Conservation (phyloP, 352 stramenopile species). For the Pythium sp. region DNA sequence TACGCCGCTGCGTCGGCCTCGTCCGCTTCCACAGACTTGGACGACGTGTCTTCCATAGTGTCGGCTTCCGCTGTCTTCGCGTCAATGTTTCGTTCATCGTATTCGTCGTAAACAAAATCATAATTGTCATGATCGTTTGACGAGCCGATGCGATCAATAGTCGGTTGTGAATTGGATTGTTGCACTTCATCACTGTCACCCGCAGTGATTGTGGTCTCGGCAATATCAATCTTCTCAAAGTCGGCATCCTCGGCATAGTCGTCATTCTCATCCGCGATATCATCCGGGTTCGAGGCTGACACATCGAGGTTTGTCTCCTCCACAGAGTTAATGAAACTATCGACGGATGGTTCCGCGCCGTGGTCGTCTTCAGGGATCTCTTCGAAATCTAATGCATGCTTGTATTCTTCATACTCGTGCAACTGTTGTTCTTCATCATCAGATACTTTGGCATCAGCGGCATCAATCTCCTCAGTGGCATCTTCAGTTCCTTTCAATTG, state of each 20-base stretch:
- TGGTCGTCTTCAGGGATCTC: not conserved
- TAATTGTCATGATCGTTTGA: not conserved
- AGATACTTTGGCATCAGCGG: not conserved
- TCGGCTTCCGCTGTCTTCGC: not conserved
- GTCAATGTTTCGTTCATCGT: not conserved
- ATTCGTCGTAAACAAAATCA: not conserved
- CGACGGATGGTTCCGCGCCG: not conserved
- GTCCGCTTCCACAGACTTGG: not conserved
- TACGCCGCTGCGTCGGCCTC: not conserved
- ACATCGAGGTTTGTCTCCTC: no score
- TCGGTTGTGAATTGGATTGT: not conserved
- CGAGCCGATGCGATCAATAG: not conserved
- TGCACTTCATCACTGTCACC: no score
- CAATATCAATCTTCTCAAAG: not conserved
- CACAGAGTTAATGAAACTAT: not conserved
- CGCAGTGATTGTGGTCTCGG: not conserved
- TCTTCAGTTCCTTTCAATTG: not conserved
- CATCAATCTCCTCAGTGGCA: not conserved
- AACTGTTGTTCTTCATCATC: not conserved
- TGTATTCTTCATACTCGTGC: slow-evolving; percentile 4
- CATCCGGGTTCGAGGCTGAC: not conserved
- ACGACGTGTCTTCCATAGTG: not conserved
- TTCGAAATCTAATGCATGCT: slow-evolving; percentile 5
- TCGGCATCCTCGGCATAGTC: not conserved
- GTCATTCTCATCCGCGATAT: not conserved